Evolutionary conservation across 2,329 filamentous ascomycete species (phyloP).

Genomic region (Sarocladium oryzae): DNA sequence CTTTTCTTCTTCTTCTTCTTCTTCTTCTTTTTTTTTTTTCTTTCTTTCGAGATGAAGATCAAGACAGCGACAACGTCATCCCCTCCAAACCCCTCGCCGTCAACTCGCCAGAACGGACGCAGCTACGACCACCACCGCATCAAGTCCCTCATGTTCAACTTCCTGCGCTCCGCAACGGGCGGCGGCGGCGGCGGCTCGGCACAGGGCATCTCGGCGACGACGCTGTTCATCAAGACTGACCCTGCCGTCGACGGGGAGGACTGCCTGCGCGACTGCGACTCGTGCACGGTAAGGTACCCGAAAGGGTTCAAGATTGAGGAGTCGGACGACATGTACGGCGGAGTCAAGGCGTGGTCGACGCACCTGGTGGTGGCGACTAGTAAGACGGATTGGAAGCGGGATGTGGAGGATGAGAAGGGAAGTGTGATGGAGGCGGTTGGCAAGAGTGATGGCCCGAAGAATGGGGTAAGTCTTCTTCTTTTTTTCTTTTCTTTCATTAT

Average conservation of each 20-base stretch:
- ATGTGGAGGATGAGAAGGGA: constrained; percentile 81
- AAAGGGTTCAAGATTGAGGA: constrained; percentile 66
- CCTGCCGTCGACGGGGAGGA: constrained; percentile 79
- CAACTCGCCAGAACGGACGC: no score
- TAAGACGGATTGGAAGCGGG: constrained; percentile 88
- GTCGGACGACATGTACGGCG: constrained; percentile 73
- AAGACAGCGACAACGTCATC: neutral
- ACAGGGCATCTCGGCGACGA: neutral
- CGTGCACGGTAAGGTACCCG: constrained; percentile 74
- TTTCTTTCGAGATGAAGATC: neutral
- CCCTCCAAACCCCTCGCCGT: neutral
- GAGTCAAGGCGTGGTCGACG: constrained; percentile 80
- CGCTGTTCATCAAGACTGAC: constrained; percentile 67
- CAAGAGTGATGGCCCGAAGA: constrained; percentile 50
- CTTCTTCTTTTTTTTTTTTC: constrained; percentile 1
- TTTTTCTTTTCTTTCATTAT: constrained; percentile 5
- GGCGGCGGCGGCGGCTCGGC: constrained; percentile 14
- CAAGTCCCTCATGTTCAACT: constrained; percentile 32
- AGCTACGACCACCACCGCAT: constrained; percentile 19
- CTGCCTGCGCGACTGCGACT: constrained; percentile 79
- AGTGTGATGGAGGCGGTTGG: constrained; percentile 75
- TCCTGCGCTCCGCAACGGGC: constrained; percentile 17
- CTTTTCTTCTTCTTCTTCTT: neutral
- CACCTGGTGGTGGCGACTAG: constrained; percentile 92
- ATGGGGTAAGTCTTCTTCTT: constrained; percentile 51